Base-by-base conservation (phyloP, 140 eudicot genomes). In the Cichorium intybus region DNA sequence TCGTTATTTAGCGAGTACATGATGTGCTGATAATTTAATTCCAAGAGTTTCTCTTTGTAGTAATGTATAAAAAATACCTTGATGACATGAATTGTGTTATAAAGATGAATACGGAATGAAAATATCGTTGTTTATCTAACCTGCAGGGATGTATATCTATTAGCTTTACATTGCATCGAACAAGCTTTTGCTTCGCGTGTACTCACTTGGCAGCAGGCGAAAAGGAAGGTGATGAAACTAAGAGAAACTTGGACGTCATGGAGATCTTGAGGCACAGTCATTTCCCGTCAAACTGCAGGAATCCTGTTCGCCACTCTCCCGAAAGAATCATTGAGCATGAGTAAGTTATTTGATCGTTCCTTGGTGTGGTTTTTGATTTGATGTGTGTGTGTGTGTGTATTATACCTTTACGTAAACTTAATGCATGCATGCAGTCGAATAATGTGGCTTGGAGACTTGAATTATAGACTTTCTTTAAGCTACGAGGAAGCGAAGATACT, bases 121-220 rank as follows among this genome's bases (percentile, higher is more conserved):
- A 12, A 47, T 10, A 47, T n/a, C 1, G 7, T 0, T 48, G 24
- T 57, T 57, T 18, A 17, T 49, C n/a, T 53, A 14, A 15, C 18
- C 10, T 69, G 81, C 78, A 87, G 95, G 96, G 96, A 17, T 84
- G 96, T 69, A 79, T 87, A 76, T 70, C 96, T 22, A 56, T 87
- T 68, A 87, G 96, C 64, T 66, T 87, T 80, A 68, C 96, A 33
- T 59, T 87, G 72, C 87, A 84, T 73, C 73, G 63, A 66, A 87
- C 96, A 2, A 87, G 88, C 81, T 84, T 87, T 65, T 84, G 96
- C 77, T 84, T 87, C 37, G 76, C 84, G 60, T 87, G 96, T 56
- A 79, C 89, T 68, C 96, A 87, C 85, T 72, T 87, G 70, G 96
- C 96, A 22, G 79, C 96, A 0, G 96, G 96, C 23, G 88, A 87